Conservation (phyloP, 768 basidiomycete species). For the Saitozyma sp. region DNA sequence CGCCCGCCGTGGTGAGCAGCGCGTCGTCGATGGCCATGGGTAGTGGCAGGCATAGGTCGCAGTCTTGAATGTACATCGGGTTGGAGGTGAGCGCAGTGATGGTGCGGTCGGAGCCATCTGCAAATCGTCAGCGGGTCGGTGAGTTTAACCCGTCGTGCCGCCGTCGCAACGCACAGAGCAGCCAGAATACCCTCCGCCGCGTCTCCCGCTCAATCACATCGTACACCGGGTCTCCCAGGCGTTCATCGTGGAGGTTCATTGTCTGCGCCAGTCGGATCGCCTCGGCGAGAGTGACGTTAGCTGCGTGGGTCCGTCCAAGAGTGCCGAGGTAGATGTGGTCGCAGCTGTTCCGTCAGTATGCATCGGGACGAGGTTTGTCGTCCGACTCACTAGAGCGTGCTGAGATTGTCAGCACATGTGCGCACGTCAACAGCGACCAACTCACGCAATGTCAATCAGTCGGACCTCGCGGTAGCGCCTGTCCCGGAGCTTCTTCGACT, state of each 20-base stretch:
- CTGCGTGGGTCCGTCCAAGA: slow-evolving; percentile 19
- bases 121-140: not conserved
- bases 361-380: not conserved
- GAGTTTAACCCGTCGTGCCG: not conserved
- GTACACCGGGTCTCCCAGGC: slow-evolving; percentile 9
- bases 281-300: slow-evolving; percentile 28
- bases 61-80: slow-evolving; percentile 27
- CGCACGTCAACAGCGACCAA: not conserved
- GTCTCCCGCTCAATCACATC: slow-evolving; percentile 28
- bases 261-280: slow-evolving; percentile 25
- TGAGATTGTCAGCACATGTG: slow-evolving; percentile 2
- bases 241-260: slow-evolving; percentile 31
- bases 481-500: slow-evolving; percentile 16
- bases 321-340: slow-evolving; percentile 39
- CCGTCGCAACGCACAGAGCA: slow-evolving; percentile 23
- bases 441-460: slow-evolving; percentile 23
- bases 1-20: slow-evolving; percentile 27
- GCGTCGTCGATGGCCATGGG: slow-evolving; percentile 28
- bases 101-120: slow-evolving; percentile 38
- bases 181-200: slow-evolving; percentile 35
- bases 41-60: slow-evolving; percentile 24
- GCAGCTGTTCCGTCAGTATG: slow-evolving; percentile 10
- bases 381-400: slow-evolving; percentile 28
- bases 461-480: slow-evolving; percentile 13
- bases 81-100: slow-evolving; percentile 24